These are phyloP conservation scores for Pleurotus djamor DNA, from an alignment of 768 basidiomycete genomes.

Conservation along the genomic window DNA sequence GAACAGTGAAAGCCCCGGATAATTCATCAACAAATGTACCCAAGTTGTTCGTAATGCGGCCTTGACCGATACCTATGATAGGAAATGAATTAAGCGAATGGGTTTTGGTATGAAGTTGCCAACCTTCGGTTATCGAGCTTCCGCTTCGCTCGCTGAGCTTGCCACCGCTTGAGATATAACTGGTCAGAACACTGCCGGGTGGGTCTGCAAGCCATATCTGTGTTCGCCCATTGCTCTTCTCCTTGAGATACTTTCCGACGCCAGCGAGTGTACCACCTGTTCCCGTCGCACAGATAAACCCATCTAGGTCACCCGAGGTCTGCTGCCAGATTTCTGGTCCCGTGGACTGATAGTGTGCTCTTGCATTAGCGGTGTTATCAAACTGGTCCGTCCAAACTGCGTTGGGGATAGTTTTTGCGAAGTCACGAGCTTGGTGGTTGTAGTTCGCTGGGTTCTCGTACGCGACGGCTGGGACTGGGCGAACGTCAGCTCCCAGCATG, in stretches of 20 bases:
- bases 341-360: constrained; percentile 85
- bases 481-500: constrained; percentile 97
- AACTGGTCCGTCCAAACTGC: constrained; percentile 99
- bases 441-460: constrained; percentile 96
- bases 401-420: constrained; percentile 70
- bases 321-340: constrained; percentile 98
- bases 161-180: constrained; percentile 79
- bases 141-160: constrained; percentile 74
- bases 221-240: constrained; percentile 72
- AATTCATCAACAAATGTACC: constrained; percentile 76
- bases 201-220: constrained; percentile 97
- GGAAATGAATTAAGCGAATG: not conserved
- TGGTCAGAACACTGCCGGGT: constrained; percentile 89
- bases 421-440: constrained; percentile 95
- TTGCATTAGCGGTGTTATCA: constrained; percentile 91
- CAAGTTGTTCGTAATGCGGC: constrained; percentile 91
- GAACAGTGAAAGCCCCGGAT: constrained; percentile 80
- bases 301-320: constrained; percentile 75
- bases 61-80: constrained; percentile 83
- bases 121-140: constrained; percentile 93
- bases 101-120: constrained; percentile 3
- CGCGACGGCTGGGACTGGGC: constrained; percentile 94
- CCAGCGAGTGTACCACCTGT: constrained; percentile 97
- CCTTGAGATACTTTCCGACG: constrained; percentile 78
- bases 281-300: constrained; percentile 92